Base-by-base conservation (phyloP, 306 rosid species). In the Bauhinia variegata region DNA sequence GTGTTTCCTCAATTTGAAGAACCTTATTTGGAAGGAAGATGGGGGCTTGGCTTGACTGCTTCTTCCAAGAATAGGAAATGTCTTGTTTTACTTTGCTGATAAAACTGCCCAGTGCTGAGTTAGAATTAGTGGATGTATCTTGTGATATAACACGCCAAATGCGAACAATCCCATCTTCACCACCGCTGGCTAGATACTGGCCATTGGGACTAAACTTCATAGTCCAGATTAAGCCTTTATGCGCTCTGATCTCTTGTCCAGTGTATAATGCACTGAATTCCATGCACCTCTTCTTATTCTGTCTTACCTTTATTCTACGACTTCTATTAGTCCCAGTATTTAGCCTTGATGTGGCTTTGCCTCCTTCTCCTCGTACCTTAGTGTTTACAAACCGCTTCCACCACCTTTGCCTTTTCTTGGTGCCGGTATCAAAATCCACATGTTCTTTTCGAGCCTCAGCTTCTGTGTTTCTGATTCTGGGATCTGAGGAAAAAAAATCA, bases 191-290 rank as follows among this genome's bases (percentile, higher is more conserved):
- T 9, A 93, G 78, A 78, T 79, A 90, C 65, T 83, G 74, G 8
- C 96, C 95, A 64, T 77, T 83, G 42, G 89, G 96, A 83, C 99
- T 93, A 68, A 93, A 93, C 60, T 93, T 90, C 90, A 93, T 84
- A 5, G 89, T 77, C 91, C 96, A 80, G 59, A 93, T 82, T 46
- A 83, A 60, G 62, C 98, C 98, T 23, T 78, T 66, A 77, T 93
- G 99, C 10, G 96, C 99, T 65, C 34, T 43, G 63, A 93, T 78
- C 75, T 89, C 85, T 78, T 93, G 99, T 59, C 86, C 92, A 33
- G 59, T 53, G 50, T 78, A 86, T 33, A 89, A 16, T 9, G 91
- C 96, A 50, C 91, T 77, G 18, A 88, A 76, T 76, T 93, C 95
- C 77, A 65, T 71, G 72, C 83, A 86, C 64, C 71, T 77, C 78